phyloP scores from a whole-genome alignment of 768 basidiomycete genomes.

The Lactifluus piperatus region DNA sequence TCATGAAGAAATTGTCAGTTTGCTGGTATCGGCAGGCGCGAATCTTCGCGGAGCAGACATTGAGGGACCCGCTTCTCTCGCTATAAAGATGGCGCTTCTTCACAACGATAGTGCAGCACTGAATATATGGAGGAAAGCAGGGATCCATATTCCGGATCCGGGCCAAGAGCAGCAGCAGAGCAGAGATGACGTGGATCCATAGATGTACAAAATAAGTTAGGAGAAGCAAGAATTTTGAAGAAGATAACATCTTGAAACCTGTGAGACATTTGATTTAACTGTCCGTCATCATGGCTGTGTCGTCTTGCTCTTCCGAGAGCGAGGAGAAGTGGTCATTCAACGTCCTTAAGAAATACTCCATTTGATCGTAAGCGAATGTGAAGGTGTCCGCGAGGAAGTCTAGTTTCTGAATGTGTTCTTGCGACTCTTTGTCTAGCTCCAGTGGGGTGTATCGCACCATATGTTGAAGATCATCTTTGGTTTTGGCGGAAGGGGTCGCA shows the following conservation, averaged over 20 bases:
- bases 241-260: not conserved
- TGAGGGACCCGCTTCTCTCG: conserved; percentile 46
- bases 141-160: conserved; percentile 25
- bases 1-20: conserved; percentile 49
- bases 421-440: conserved; percentile 51
- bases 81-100: conserved; percentile 31
- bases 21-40: conserved; percentile 65
- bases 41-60: conserved; percentile 59
- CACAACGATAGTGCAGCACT: conserved; percentile 37
- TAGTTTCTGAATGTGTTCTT: conserved; percentile 47
- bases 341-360: conserved; percentile 57
- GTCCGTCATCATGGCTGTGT: conserved; percentile 25
- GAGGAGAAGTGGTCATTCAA: conserved; percentile 43
- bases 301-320: conserved; percentile 27
- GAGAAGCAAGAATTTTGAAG: not conserved
- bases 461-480: conserved; percentile 33
- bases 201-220: conserved; percentile 8
- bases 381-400: conserved; percentile 57
- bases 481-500: conserved; percentile 26
- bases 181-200: not conserved
- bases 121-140: conserved; percentile 50
- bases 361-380: conserved; percentile 59
- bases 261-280: conserved; percentile 15
- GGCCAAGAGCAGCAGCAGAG: conserved; percentile 6
- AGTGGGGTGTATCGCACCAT: conserved; percentile 56